A percentile compares a stretch with the other conserved stretches of the same genome.
Conservation (phyloP, 768 basidiomycete genomes). For the Coprinellus micaceus region DNA sequence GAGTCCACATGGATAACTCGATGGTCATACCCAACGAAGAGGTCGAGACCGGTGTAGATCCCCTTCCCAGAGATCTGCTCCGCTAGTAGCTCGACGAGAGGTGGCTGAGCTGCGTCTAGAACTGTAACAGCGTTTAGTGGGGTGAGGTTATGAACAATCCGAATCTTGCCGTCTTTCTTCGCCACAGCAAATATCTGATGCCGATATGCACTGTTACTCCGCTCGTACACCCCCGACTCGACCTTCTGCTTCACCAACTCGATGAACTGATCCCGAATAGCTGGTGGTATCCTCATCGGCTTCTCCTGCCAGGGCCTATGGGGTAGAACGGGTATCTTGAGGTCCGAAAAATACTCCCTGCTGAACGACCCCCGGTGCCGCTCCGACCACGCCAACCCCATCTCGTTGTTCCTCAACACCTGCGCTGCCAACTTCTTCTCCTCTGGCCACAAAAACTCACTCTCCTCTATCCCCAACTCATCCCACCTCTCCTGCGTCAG, state of each 20-base stretch:
- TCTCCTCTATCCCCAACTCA: conserved; percentile 10
- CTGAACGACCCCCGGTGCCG: conserved; percentile 30
- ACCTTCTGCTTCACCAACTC: neutral
- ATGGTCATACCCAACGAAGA: conserved; percentile 4
- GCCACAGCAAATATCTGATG: neutral
- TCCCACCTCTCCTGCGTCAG: conserved; percentile 22
- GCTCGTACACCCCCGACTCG: neutral
- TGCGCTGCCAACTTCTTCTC: conserved; percentile 30
- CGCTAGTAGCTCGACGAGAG: conserved; percentile 20
- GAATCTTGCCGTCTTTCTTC: conserved; percentile 6
- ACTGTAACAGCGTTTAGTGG: conserved; percentile 30
- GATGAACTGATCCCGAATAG: neutral
- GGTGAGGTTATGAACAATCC: conserved; percentile 27
- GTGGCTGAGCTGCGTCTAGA: conserved; percentile 23
- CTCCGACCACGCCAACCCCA: conserved; percentile 38
- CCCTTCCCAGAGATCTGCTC: conserved; percentile 10
- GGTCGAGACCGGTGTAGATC: neutral
- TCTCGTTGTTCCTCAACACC: conserved; percentile 27
- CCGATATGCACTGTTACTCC: neutral
- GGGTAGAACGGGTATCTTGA: conserved; percentile 22
- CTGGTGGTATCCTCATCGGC: neutral
- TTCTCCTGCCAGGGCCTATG: neutral
- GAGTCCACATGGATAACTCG: conserved; percentile 24
- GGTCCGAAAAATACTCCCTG: conserved; percentile 29
- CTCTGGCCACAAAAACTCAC: conserved; percentile 28